Percentiles rank a stretch among this genome's conserved stretches.
Conservation (phyloP, 192 early-diverging fungal genomes). For the Piromyces finnis region DNA sequence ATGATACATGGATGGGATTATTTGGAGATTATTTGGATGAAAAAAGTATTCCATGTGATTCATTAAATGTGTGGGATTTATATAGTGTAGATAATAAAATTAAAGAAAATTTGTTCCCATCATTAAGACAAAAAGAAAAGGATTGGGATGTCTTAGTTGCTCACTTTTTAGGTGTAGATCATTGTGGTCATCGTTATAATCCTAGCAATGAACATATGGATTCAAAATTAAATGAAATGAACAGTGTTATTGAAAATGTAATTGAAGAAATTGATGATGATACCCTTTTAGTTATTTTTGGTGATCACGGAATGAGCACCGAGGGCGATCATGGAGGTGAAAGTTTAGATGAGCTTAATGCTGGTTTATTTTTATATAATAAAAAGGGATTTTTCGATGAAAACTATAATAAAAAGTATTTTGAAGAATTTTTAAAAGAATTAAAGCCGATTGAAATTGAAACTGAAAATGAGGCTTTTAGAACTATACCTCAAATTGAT, state of each 20-base stretch:
- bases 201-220: slow-evolving; percentile 76
- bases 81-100: slow-evolving; percentile 86
- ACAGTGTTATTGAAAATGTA: slow-evolving; percentile 48
- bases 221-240: slow-evolving; percentile 70
- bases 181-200: slow-evolving; percentile 82
- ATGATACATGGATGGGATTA: slow-evolving; percentile 51
- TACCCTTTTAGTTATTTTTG: slow-evolving; percentile 73
- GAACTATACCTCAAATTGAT: slow-evolving; percentile 78
- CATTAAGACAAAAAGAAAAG: slow-evolving; percentile 14
- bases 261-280: slow-evolving; percentile 48
- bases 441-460: slow-evolving; percentile 10
- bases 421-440: not conserved
- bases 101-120: slow-evolving; percentile 33
- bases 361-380: slow-evolving; percentile 68
- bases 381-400: not conserved
- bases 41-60: slow-evolving; percentile 34
- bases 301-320: slow-evolving; percentile 92
- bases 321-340: slow-evolving; percentile 97
- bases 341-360: slow-evolving; percentile 70
- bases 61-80: slow-evolving; percentile 66
- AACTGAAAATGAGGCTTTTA: slow-evolving; percentile 9
- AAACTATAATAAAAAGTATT: not conserved
- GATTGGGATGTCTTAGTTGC: slow-evolving; percentile 72
- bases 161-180: slow-evolving; percentile 90
- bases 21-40: slow-evolving; percentile 15